Conservation (phyloP, 257 asterid species). For the Salvia splendens region DNA sequence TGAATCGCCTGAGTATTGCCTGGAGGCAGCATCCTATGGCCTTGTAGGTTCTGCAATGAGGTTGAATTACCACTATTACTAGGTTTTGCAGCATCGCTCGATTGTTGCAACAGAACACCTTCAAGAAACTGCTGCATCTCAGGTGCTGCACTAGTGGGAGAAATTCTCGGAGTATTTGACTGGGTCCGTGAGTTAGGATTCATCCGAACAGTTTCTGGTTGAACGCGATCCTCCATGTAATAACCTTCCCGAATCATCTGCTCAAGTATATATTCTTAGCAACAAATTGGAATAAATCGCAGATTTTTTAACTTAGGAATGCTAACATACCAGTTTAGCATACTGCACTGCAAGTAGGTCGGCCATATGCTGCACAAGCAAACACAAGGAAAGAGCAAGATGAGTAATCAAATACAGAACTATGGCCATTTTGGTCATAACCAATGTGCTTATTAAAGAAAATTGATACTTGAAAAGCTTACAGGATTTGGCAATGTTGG, state of each 20-base stretch:
- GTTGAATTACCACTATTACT: slow-evolving; percentile 46
- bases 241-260: slow-evolving; percentile 87
- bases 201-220: slow-evolving; percentile 55
- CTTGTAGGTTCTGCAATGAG: slow-evolving; percentile 57
- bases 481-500: slow-evolving; percentile 92
- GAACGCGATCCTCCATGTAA: slow-evolving; percentile 67
- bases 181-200: slow-evolving; percentile 46
- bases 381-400: background rate
- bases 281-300: background rate
- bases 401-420: slow-evolving; percentile 23
- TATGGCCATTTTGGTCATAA: background rate
- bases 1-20: slow-evolving; percentile 64
- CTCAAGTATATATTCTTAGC: slow-evolving; percentile 25
- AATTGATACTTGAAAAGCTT: slow-evolving; percentile 40
- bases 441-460: background rate
- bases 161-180: slow-evolving; percentile 47
- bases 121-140: slow-evolving; percentile 72
- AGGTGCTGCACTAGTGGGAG: slow-evolving; percentile 41
- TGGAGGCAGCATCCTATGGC: slow-evolving; percentile 65
- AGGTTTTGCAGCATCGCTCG: slow-evolving; percentile 56
- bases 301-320: background rate
- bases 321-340: slow-evolving; percentile 63
- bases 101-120: slow-evolving; percentile 56
- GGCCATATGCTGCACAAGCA: slow-evolving; percentile 79
- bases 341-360: slow-evolving; percentile 89